Evolutionary conservation across 129 eudicot genomes (phyloP), one percentile per base, ranked within the genome.

Genomic region (Helichrysum umbraculigerum): DNA sequence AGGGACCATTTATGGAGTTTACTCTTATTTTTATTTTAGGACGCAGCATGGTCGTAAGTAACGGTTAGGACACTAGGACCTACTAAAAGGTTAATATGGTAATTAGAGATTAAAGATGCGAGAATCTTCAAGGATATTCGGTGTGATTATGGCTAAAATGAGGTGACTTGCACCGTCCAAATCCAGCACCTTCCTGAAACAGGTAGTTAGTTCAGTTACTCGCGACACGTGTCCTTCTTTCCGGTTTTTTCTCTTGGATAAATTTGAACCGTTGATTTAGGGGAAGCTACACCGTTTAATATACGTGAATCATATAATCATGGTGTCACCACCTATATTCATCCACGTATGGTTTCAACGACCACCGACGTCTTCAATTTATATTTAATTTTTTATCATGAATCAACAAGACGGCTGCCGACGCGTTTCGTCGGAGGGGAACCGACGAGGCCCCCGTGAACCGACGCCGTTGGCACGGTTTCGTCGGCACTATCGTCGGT

Each of bases 131-230:
- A 62, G 70, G 50, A 39, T 66, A 66, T 80, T 22, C 75, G 75
- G 69, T 73, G 28, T 41, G 25, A 60, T 39, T 41, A 17, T 59
- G 71, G 73, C 22, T 72, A 57, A 56, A 19, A 54, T 28, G 16
- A 19, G 76, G 4, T 42, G 73, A 67, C 75, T 80, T 39, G 70
- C 74, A 73, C 79, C 83, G 70, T 34, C 79, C 83, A 80, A 74
- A 66, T 73, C 70, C 20, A 79, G 73, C 69, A 79, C 63, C 59
- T 80, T 57, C 83, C 79, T 29, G 41, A 37, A 19, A 29, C 14
- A 39, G 25, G 74, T 21, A 57, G 44, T 74, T 73, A 62, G 5
- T 73, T 54, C 79, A 39, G 63, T 66, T 56, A 73, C 52, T 29
- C 2, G n/a, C 68, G 64, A 20, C 75, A 80, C 83, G 83, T 66